Percentiles rank a stretch among this genome's conserved stretches.
phyloP scores from a whole-genome alignment of 208 protist species.

The Angomonas ambiguus region DNA sequence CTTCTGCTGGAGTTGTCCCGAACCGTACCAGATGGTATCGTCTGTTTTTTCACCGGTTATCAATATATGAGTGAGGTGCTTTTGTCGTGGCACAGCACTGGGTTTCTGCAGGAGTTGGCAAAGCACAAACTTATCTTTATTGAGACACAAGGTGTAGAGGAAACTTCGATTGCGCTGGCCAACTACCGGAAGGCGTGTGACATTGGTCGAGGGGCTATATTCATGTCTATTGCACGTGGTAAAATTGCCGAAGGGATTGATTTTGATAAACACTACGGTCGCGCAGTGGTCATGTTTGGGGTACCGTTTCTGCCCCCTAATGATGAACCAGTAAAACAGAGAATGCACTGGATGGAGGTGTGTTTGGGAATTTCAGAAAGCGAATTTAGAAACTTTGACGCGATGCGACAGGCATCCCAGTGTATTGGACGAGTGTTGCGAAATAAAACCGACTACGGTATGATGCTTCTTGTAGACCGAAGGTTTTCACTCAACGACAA shows the following conservation, averaged over 20 bases:
- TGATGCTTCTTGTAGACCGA: conserved; percentile 98
- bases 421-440: conserved; percentile 98
- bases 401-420: conserved; percentile 98
- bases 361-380: conserved; percentile 94
- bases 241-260: conserved; percentile 99
- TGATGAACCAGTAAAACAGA: conserved; percentile 88
- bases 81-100: conserved; percentile 88
- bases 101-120: conserved; percentile 90
- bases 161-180: conserved; percentile 96
- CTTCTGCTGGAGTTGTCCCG: conserved; percentile 93
- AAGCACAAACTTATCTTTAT: conserved; percentile 98
- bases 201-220: conserved; percentile 97
- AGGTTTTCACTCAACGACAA: conserved; percentile 96
- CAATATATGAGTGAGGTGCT: conserved; percentile 94
- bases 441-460: conserved; percentile 99
- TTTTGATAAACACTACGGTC: conserved; percentile 97
- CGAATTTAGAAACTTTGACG: conserved; percentile 98
- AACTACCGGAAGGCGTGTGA: conserved; percentile 98
- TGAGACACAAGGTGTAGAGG: conserved; percentile 96
- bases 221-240: conserved; percentile 97
- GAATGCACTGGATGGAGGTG: conserved; percentile 97
- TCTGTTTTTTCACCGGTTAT: conserved; percentile 97
- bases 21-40: conserved; percentile 97
- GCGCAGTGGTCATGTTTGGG: conserved; percentile 96
- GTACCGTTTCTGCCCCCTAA: conserved; percentile 95